Evolutionary conservation across 75 land plant genomes (phyloP), one percentile per base, ranked within the genome.

Genomic region (Pinus albicaulis): DNA sequence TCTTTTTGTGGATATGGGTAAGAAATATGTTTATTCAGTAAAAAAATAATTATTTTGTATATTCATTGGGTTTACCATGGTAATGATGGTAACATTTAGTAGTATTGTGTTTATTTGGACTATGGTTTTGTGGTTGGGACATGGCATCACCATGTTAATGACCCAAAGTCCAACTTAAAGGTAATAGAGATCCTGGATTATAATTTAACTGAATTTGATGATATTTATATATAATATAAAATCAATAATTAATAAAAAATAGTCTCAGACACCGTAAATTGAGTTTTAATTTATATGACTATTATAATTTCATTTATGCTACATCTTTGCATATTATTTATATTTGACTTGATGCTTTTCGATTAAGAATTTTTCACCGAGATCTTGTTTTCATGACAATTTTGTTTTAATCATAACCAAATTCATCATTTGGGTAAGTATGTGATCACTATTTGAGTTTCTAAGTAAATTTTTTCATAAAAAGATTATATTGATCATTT

Each of bases 1-100:
- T 73, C 62, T 84, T 83, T 79, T 66, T 83, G 36, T 83, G 85
- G 84, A 71, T 69, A 64, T 44, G 65, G 84, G 84, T 83, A 71
- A 83, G 78, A 10, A 59, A n/a, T 31, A 55, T 74, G 20, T 20
- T 41, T 4, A 36, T 24, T 24, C 14, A 17, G 24, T 60, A n/a
- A 61, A 72, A 3, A 71, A 52, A 28, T 72, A 41, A 72, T 44
- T 16, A 4, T 24, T 23, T 1, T 73, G 24, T 77, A 23, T 0
- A 68, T 23, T 44, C 48, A 44, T 5, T 44, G 48, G 48, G 7
- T 44, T 44, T 44, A 44, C 48, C 0, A 44, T 44, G 48, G 48
- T 44, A 44, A 44, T 44, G 48, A 44, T 44, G 7, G 7, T 44
- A 5, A 5, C 7, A 44, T 44, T 44, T 44, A 6, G 6, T 0